Evolutionary conservation across 1,139 yeast species (phyloP).

Genomic region (Yamadazyma diospyri): DNA sequence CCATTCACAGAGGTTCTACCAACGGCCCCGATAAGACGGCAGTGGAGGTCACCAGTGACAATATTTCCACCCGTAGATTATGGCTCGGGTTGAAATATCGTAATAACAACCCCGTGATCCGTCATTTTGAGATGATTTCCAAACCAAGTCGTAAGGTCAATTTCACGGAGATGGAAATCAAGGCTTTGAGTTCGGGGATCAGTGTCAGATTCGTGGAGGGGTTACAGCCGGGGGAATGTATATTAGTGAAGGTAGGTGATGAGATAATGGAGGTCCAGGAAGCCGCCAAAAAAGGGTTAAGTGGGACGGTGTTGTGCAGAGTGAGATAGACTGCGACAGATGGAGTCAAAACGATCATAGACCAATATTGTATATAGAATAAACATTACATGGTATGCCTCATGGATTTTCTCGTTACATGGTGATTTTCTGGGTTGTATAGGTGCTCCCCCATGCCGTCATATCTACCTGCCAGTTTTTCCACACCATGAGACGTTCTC

Average conservation of each 20-base stretch:
- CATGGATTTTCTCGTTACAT: constrained; percentile 1
- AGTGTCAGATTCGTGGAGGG: constrained; percentile 75
- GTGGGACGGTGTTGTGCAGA: constrained; percentile 82
- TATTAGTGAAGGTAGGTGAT: constrained; percentile 55
- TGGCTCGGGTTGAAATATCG: constrained; percentile 93
- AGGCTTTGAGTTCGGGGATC: constrained; percentile 72
- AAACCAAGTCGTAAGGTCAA: constrained; percentile 80
- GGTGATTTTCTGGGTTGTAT: constrained; percentile 22
- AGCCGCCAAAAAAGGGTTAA: constrained; percentile 70
- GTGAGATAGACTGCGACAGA: constrained; percentile 5
- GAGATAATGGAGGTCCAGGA: constrained; percentile 75
- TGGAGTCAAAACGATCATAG: too few species aligned
- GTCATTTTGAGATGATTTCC: constrained; percentile 68
- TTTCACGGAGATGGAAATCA: constrained; percentile 61
- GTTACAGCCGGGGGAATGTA: constrained; percentile 84
- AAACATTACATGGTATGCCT: background rate
- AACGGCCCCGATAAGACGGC: constrained; percentile 80
- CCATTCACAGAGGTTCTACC: constrained; percentile 83
- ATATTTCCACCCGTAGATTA: constrained; percentile 78
- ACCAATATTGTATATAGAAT: constrained; percentile 5
- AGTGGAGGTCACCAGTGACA: constrained; percentile 83
- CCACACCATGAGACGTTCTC: constrained; percentile 56
- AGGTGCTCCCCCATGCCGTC: constrained; percentile 62
- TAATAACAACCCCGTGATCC: constrained; percentile 72
- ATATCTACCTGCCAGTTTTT: constrained; percentile 84